Base-by-base conservation (phyloP, 2,329 filamentous ascomycete genomes). In the Dactylellina drechsleri region DNA sequence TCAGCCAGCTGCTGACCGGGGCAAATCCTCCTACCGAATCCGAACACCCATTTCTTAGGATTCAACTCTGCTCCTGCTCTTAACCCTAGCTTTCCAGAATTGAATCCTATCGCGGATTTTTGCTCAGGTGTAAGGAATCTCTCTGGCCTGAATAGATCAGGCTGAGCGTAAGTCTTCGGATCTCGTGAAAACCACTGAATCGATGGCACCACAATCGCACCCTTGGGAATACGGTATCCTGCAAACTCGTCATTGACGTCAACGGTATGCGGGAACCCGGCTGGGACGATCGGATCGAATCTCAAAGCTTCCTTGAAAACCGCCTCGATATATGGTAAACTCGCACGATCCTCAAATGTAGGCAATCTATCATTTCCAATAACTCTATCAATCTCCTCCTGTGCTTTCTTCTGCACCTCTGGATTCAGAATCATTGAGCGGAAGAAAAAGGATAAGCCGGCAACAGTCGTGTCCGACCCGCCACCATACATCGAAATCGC, bases 1-100 rank as follows among this genome's bases (percentile, higher is more conserved):
- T 89, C 87, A 0, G 87, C 87, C n/a, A 89, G 80, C 1, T 83
- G 85, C 78, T 86, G 83, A 0, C 86, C 86, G 49, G 83, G 84
- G 79, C 86, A 88, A 1, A 86, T 84, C 4, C 86, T 80, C 3
- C 86, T 83, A 6, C 86, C 86, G 84, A 85, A 87, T 40, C 86
- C 86, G 77, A 87, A 73, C 2, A 73, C 60, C 13, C 43, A 66
- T 23, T 60, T 60, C 49, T 66, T 61, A 0, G 61, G 60, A 28
- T 61, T 66, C 87, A 2, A 85, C 20, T 47, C 43, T 5, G 31
- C 31, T 47, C 43, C 43, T 2, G 13, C 16, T 12, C 16, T 47
- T 2, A 15, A 4, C 13, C 13, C 13, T 5, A 36, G 10, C 31
- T 36, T 36, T 36, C 31, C 31, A 10, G 31, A 5, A 36, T 36